These are phyloP conservation scores for Kokia cookei DNA, from an alignment of 441 rosid species.

Conservation along the genomic window DNA sequence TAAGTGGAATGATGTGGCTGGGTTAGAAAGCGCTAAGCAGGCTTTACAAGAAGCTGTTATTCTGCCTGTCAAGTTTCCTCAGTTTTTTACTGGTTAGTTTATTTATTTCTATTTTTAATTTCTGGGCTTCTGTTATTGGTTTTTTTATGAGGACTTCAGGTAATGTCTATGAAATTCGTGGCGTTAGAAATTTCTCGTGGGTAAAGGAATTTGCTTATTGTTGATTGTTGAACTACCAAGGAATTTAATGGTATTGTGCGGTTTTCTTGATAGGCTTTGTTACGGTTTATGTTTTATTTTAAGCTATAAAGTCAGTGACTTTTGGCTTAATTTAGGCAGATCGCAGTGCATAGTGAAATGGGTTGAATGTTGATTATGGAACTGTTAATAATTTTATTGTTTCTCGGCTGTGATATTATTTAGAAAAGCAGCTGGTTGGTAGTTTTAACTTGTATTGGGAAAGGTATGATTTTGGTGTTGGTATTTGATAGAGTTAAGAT, in stretches of 20 bases:
- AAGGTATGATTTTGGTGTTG: not conserved
- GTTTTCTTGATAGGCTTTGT: not conserved
- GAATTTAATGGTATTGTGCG: not conserved
- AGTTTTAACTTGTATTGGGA: not conserved
- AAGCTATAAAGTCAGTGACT: not conserved
- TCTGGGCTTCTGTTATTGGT: not conserved
- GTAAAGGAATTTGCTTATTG: not conserved
- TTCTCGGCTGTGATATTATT: not conserved
- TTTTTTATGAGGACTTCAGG: not conserved
- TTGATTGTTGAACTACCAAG: not conserved
- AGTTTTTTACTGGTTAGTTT: conserved; percentile 73
- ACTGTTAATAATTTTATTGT: not conserved
- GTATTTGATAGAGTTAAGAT: not conserved
- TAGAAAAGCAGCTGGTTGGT: not conserved
- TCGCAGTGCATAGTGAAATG: not conserved
- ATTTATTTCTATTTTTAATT: not conserved
- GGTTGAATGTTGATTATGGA: not conserved
- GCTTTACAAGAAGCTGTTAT: conserved; percentile 91
- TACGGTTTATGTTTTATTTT: not conserved
- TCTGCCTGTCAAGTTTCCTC: conserved; percentile 86
- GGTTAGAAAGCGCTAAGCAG: conserved; percentile 81
- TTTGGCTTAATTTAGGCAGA: not conserved
- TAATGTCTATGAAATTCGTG: not conserved
- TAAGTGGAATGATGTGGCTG: conserved; percentile 75
- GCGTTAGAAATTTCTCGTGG: not conserved